These are phyloP conservation scores for Quercus variabilis DNA, from an alignment of 306 rosid species.

Conservation along the genomic window DNA sequence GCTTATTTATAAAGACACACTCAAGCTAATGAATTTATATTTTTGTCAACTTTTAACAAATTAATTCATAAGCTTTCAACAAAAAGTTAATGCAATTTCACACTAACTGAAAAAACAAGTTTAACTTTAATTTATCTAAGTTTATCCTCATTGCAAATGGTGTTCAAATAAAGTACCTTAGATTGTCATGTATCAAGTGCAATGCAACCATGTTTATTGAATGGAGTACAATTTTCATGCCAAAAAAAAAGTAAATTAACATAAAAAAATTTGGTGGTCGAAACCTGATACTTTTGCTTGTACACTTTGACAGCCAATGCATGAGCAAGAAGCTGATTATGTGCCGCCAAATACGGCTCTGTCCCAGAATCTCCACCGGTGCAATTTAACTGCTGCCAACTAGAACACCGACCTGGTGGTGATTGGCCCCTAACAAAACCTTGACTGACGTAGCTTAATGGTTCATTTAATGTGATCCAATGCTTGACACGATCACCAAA, in stretches of 20 bases:
- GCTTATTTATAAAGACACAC: not conserved
- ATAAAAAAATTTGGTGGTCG: too few species aligned
- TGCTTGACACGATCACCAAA: constrained; percentile 22
- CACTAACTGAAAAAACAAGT: too few species aligned
- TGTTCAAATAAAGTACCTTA: too few species aligned
- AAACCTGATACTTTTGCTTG: not conserved
- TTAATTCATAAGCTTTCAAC: not conserved
- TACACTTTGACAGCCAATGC: constrained; percentile 3
- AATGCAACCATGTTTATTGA: too few species aligned
- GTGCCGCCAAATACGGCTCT: constrained; percentile 56
- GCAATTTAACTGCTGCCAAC: too few species aligned
- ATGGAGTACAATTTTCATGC: too few species aligned
- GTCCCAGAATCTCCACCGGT: constrained; percentile 46
- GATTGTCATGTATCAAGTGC: too few species aligned
- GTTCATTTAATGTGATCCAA: constrained; percentile 49
- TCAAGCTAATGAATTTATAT: not conserved
- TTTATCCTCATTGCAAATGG: too few species aligned
- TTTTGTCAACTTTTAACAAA: not conserved
- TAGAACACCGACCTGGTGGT: constrained; percentile 4
- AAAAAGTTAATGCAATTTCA: not conserved
- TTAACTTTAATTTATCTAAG: too few species aligned
- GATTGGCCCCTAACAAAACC: constrained; percentile 29
- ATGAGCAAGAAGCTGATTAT: constrained; percentile 48
- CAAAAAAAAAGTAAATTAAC: too few species aligned
- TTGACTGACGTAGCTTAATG: not conserved